Evolutionary conservation across 2,329 filamentous ascomycete genomes (phyloP), one percentile per base, ranked within the genome.

Genomic region (Pyrenophora graminea): DNA sequence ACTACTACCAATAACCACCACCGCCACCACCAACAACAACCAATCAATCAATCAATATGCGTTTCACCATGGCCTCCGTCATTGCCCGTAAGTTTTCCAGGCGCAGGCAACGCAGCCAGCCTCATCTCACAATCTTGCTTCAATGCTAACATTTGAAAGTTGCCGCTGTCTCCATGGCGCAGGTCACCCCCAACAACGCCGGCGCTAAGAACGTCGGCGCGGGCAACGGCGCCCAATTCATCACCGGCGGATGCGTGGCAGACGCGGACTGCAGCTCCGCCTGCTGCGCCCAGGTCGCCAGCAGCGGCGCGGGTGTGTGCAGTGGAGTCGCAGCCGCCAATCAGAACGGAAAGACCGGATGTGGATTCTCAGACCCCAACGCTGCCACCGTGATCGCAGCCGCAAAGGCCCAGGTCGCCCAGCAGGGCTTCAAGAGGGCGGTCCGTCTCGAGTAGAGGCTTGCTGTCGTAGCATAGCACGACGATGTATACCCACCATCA

Each of bases 301-400:
- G 57, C 6, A 62, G 55, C 2, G 63, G 62, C 9, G 50, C 58
- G 13, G 67, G 67, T 15, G 61, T 70, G 9, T 70, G 66, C 59
- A 62, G 56, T 40, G 66, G 58, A 15, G 67, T 67, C 44, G 67
- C 60, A 32, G 67, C 66, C 1, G 56, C 55, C 34, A 50, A 61
- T 41, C 67, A 70, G 56, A 65, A 63, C 37, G 67, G 66, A 25
- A 70, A 70, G 61, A 64, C 60, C 5, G 66, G 67, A 7, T 70
- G 67, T 37, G 64, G 63, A 23, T 68, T 70, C 45, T 48, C 36
- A 1, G 67, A 70, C 33, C 67, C 67, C 9, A 68, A 70, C 38
- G 61, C 64, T 3, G 46, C 51, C 6, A 54, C 57, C 19, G 63
- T 63, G 3, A 69, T 70, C 51, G 64, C 66, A 17, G 67, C 63